Evolutionary conservation across 83 land plant genomes (phyloP), one percentile per base, ranked within the genome.

Genomic region (Diphasiastrum complanatum): DNA sequence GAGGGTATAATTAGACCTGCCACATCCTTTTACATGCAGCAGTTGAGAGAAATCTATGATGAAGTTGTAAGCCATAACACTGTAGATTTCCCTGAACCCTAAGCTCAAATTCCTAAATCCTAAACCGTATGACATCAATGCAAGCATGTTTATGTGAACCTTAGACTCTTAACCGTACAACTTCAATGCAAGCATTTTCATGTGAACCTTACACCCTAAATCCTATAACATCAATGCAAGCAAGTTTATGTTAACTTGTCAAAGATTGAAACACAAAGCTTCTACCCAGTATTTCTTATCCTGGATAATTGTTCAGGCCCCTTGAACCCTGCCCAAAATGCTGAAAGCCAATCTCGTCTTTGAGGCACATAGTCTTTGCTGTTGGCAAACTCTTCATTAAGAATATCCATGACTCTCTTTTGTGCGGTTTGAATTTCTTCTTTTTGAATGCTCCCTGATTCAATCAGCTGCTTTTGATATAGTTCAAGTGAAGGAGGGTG

Each of bases 231-330:
- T n/a, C n/a, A n/a, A n/a, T n/a, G n/a, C n/a, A n/a, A n/a, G n/a
- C n/a, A n/a, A n/a, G n/a, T n/a, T n/a, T n/a, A n/a, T n/a, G n/a
- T n/a, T n/a, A n/a, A n/a, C n/a, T n/a, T n/a, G n/a, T n/a, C n/a
- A n/a, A n/a, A n/a, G n/a, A n/a, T n/a, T n/a, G n/a, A 48, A 6
- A 6, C n/a, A 48, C 18, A 4, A 4, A 54, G 4, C 36, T 5
- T 26, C 53, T 78, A 93, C 99, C 99, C 96, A 58, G 99, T 89
- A 64, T 93, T 89, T 40, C 87, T 78, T 8, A 86, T 68, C 22
- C 97, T 84, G 24, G 96, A 95, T 37, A 95, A 65, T 68, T 95
- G 96, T 64, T 89, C 99, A 23, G 99, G 99, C 18, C 97, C 83
- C 67, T 95, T 95, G 73, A 95, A 95, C 24, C 99, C 96, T 47